Conservation (phyloP, 2,329 filamentous ascomycete species). For the Diaporthe ilicicola region DNA sequence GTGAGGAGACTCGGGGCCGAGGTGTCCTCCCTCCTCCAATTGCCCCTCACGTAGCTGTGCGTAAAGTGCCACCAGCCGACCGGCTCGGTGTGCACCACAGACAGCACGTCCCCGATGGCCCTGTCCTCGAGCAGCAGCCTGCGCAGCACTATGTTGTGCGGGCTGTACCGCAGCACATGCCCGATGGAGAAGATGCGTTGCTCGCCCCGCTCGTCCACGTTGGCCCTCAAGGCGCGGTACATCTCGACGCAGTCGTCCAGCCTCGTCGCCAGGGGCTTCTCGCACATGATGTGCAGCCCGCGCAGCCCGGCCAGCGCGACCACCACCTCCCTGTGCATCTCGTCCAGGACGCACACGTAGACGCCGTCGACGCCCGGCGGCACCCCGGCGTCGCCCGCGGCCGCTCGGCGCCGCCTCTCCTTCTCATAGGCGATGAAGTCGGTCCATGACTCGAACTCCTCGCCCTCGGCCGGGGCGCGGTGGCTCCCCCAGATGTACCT, state of each 20-base stretch:
- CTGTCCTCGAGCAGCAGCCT: constrained; percentile 78
- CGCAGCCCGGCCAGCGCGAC: constrained; percentile 73
- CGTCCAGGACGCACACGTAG: constrained; percentile 79
- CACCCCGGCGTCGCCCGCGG: constrained; percentile 55
- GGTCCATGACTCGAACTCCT: constrained; percentile 78
- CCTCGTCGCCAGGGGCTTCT: constrained; percentile 89
- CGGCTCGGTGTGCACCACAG: constrained; percentile 90
- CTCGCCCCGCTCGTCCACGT: constrained; percentile 41
- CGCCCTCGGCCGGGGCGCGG: constrained; percentile 59
- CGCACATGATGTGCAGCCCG: constrained; percentile 86
- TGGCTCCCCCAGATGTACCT: constrained; percentile 74
- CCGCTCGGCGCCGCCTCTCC: constrained; percentile 62
- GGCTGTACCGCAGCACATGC: constrained; percentile 92
- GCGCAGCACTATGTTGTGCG: constrained; percentile 87
- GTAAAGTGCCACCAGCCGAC: constrained; percentile 97
- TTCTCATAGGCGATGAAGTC: constrained; percentile 80
- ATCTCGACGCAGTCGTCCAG: constrained; percentile 82
- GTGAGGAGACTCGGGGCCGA: constrained; percentile 87
- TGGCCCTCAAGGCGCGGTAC: constrained; percentile 62
- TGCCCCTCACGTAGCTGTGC: constrained; percentile 90
- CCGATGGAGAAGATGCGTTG: constrained; percentile 83
- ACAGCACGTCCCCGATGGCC: constrained; percentile 84
- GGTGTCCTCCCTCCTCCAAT: constrained; percentile 85
- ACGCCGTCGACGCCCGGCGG: constrained; percentile 67
- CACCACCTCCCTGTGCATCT: constrained; percentile 86